Conservation (phyloP, 163 green algal genomes). For the Scenedesmus sp. region DNA sequence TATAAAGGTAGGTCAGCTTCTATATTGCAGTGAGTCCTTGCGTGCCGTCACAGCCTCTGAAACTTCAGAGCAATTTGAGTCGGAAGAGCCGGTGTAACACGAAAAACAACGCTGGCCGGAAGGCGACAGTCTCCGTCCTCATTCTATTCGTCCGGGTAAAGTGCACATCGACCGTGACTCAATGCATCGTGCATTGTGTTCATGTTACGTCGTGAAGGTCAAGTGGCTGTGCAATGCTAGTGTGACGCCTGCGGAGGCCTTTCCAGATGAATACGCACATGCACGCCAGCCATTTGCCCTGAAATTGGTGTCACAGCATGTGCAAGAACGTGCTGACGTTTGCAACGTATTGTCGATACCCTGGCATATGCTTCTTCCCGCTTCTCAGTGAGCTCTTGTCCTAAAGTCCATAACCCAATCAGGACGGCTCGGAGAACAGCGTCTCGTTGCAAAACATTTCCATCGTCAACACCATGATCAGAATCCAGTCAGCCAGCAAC, state of each 20-base stretch:
- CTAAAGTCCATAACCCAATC: background rate
- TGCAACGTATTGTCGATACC: background rate
- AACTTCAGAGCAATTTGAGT: too few relatives aligned
- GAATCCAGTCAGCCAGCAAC: background rate
- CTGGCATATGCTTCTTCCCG: slow-evolving; percentile 15
- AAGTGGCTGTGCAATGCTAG: background rate
- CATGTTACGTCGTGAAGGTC: background rate
- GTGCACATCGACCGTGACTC: too few relatives aligned
- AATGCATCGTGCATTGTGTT: background rate
- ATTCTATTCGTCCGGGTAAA: too few relatives aligned
- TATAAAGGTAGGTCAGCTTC: too few relatives aligned
- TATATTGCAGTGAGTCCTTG: too few relatives aligned
- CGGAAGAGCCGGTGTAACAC: too few relatives aligned
- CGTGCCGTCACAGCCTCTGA: too few relatives aligned
- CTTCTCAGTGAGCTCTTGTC: background rate
- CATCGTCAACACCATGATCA: background rate
- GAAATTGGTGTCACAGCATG: background rate
- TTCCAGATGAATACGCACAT: background rate
- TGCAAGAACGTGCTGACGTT: background rate
- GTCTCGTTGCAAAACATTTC: background rate
- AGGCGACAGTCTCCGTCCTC: too few relatives aligned
- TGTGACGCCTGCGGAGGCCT: background rate
- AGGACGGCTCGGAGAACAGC: background rate
- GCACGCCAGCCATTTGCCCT: background rate
- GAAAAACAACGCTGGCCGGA: too few relatives aligned